These are phyloP conservation scores for Triticum aestivum DNA, from an alignment of 176 grass and related monocot species.

Conservation along the genomic window IWGSC_CS_RefSeq_v2.1 NC_057808.1:285762421-285762920, in stretches of 20 bases:
- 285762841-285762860: constrained; percentile 96
- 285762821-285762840: background rate
- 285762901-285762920: constrained; percentile 81
- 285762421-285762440: background rate
- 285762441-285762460: background rate
- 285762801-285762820: background rate
- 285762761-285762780: background rate
- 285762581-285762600: background rate
- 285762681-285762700: background rate
- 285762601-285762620: background rate
- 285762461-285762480: background rate
- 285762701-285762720: background rate
- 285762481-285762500: background rate
- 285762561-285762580: background rate
- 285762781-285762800: background rate
- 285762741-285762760: background rate
- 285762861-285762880: constrained; percentile 94
- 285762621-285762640: background rate
- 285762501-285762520: background rate
- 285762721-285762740: background rate
- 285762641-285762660: background rate
- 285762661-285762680: background rate
- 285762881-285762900: constrained; percentile 78
- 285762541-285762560: background rate
- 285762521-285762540: background rate